These are phyloP conservation scores for Santalum album DNA, from an alignment of 164 flowering plant species.

Conservation along the genomic window DNA sequence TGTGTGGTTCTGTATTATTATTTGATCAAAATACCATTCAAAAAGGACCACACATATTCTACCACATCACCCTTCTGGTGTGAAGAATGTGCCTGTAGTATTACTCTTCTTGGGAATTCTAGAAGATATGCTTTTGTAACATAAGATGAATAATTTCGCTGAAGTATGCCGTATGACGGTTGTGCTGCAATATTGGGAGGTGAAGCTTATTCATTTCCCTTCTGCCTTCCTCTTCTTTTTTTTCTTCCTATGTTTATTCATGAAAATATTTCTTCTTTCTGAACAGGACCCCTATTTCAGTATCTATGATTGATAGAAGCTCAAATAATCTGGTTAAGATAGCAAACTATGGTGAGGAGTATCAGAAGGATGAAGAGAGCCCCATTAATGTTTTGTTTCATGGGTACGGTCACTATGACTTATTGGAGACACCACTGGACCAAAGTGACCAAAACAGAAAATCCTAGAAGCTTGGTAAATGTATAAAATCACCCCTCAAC, in stretches of 20 bases:
- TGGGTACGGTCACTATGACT: constrained; percentile 85
- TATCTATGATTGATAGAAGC: constrained; percentile 50
- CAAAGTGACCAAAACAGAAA: constrained; percentile 5
- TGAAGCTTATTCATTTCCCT: too few relatives aligned
- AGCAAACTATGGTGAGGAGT: constrained; percentile 69
- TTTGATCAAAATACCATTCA: too few relatives aligned
- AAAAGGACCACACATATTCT: too few relatives aligned
- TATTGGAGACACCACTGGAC: constrained; percentile 36
- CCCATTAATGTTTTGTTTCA: constrained; percentile 73
- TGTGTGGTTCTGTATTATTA: too few relatives aligned
- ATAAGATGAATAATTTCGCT: too few relatives aligned
- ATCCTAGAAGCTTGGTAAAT: not conserved
- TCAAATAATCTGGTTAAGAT: constrained; percentile 44
- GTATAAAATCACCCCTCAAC: too few relatives aligned
- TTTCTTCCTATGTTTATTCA: not conserved
- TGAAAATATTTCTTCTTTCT: not conserved
- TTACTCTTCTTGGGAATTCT: too few relatives aligned
- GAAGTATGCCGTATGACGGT: too few relatives aligned
- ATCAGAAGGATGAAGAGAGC: constrained; percentile 28
- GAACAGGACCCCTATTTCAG: constrained; percentile 62
- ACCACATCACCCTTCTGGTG: too few relatives aligned
- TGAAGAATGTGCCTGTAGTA: too few relatives aligned
- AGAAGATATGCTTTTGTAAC: too few relatives aligned
- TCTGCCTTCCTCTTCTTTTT: not conserved
- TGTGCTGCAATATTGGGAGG: too few relatives aligned